Base-by-base conservation (phyloP, 2,329 filamentous ascomycete genomes). In the Exutisphaerella laricina region DNA sequence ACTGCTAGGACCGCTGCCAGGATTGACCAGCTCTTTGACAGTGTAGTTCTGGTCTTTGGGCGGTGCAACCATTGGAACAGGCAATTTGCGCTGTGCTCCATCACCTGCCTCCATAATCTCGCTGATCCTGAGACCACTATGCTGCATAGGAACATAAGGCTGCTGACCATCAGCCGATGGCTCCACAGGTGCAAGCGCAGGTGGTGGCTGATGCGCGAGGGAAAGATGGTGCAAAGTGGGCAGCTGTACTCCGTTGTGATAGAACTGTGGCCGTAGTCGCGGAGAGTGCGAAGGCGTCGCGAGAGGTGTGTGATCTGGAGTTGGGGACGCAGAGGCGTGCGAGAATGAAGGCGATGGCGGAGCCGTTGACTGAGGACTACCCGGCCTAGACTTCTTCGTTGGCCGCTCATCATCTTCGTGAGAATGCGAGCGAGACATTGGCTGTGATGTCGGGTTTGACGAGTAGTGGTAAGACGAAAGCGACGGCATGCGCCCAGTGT, bases 301-400 rank as follows among this genome's bases (percentile, higher is more conserved):
- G 43, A 97, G 80, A n/a, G 90, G 90, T n/a, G 92, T 97, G 71
- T 96, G 89, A 61, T 97, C 90, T 8, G 90, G 92, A 1, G 90
- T 98, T 4, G 90, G 92, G 7, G 90, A 97, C 34, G 90, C 77
- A 8, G 90, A 96, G 66, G 95, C 88, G 68, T 96, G 88, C 2
- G 90, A 96, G 66, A 96, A 95, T 3, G 89, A 96, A 18, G 90
- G 90, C 22, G 90, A 97, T 18, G 90, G 94, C 14, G 92, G 92
- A 35, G 90, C 90, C 2, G 90, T 97, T 6, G 89, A 96, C 68
- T 94, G 88, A 40, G 90, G 92, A 25, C 90, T 96, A 65, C 89
- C 92, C 31, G 92, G 90, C 56, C 90, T 75, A 47, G 90, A 97
- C 51, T 88, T 82, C 74, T 97, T 97, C 18, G 84, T 78, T 57